phyloP scores from a whole-genome alignment of 106 monocot species.

The Cymbidium sinense region DNA sequence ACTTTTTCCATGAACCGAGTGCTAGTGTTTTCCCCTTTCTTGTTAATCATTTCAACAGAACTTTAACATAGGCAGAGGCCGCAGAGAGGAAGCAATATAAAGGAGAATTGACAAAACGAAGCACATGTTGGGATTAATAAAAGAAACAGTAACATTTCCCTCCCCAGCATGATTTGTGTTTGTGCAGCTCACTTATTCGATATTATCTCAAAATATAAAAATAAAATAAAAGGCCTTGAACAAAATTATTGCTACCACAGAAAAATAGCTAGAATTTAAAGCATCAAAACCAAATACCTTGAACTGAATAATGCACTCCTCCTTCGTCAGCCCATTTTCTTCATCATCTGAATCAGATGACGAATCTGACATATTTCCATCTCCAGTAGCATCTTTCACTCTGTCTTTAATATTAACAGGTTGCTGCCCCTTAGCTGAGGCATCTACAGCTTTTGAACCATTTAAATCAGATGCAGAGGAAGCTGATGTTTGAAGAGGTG shows the following conservation, averaged over 20 bases:
- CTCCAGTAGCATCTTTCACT: slow-evolving; percentile 58
- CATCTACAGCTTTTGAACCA: slow-evolving; percentile 49
- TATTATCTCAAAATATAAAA: not conserved
- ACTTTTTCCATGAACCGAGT: not conserved
- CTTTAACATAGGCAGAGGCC: not conserved
- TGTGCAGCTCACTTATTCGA: not conserved
- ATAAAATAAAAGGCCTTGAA: not conserved
- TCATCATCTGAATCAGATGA: slow-evolving; percentile 92
- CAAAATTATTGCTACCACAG: not conserved
- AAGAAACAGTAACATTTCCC: not conserved
- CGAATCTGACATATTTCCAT: slow-evolving; percentile 68
- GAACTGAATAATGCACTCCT: slow-evolving; percentile 78
- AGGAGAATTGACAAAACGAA: not conserved
- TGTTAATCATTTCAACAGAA: not conserved
- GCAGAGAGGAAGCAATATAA: not conserved
- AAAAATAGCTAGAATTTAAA: not conserved
- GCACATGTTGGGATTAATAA: not conserved
- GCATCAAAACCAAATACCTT: slow-evolving; percentile 40
- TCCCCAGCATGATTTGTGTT: not conserved
- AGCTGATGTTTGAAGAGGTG: slow-evolving; percentile 34
- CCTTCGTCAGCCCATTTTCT: slow-evolving; percentile 64
- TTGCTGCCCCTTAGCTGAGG: slow-evolving; percentile 30
- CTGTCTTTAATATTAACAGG: slow-evolving; percentile 49
- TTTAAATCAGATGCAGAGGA: slow-evolving; percentile 36
- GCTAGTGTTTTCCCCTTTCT: not conserved